Evolutionary conservation across 768 basidiomycete species (phyloP).

Genomic region (Mycena belliarum): DNA sequence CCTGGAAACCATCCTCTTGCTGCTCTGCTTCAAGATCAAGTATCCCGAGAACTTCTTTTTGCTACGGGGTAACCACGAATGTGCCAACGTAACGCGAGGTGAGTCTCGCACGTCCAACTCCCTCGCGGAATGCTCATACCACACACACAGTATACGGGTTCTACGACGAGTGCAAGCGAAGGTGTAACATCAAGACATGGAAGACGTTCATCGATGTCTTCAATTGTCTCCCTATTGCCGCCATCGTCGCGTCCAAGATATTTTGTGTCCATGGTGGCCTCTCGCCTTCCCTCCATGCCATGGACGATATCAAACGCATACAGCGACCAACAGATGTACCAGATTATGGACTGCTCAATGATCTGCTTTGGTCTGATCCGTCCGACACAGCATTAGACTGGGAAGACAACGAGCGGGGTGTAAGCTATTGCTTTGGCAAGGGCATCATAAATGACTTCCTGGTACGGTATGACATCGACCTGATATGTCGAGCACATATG

Average conservation of each 20-base stretch:
- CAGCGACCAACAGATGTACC: constrained; percentile 98
- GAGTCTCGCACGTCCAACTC: constrained; percentile 27
- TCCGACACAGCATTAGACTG: constrained; percentile 97
- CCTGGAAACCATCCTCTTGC: constrained; percentile 93
- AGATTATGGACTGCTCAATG: constrained; percentile 95
- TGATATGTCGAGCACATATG: constrained; percentile 99
- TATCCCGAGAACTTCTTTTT: constrained; percentile 99
- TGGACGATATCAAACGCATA: constrained; percentile 99
- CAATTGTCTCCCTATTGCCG: constrained; percentile 97
- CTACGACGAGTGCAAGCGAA: constrained; percentile 99
- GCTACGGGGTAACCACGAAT: constrained; percentile 97
- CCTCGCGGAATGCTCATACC: constrained; percentile 19
- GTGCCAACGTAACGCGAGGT: constrained; percentile 99
- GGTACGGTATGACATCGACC: constrained; percentile 94
- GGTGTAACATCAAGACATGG: constrained; percentile 99
- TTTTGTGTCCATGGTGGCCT: constrained; percentile 98
- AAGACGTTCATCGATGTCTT: constrained; percentile 99
- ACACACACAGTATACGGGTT: constrained; percentile 88
- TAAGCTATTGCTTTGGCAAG: constrained; percentile 99
- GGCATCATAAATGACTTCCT: constrained; percentile 96
- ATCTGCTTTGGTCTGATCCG: constrained; percentile 97
- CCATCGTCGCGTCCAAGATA: constrained; percentile 98
- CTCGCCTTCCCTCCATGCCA: constrained; percentile 87
- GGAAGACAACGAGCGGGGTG: constrained; percentile 99
- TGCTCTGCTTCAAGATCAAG: constrained; percentile 99